These are phyloP conservation scores for Lichenothelia convexa DNA, from an alignment of 495 filamentous ascomycete species.

Conservation along the genomic window DNA sequence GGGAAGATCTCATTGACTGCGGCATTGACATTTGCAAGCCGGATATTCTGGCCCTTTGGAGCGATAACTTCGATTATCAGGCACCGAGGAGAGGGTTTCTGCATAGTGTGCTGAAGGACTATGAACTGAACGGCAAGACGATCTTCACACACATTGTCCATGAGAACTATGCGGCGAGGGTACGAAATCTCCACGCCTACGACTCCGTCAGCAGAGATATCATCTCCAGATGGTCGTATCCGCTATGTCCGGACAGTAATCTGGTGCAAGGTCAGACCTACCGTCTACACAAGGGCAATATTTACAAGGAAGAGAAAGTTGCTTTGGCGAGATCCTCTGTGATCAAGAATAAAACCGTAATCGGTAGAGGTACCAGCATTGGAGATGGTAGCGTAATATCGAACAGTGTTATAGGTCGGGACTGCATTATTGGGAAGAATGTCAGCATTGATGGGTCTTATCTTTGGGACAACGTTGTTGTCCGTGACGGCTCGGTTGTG, in stretches of 20 bases:
- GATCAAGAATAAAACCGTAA: slow-evolving; percentile 43
- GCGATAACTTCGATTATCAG: slow-evolving; percentile 94
- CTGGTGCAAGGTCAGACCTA: slow-evolving; percentile 59
- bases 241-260: slow-evolving; percentile 83
- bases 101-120: slow-evolving; percentile 84
- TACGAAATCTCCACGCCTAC: slow-evolving; percentile 71
- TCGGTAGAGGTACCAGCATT: slow-evolving; percentile 61
- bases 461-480: slow-evolving; percentile 70
- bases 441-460: slow-evolving; percentile 65
- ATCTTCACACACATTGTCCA: slow-evolving; percentile 79
- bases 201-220: slow-evolving; percentile 81
- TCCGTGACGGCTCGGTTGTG: slow-evolving; percentile 56
- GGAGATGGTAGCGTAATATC: slow-evolving; percentile 49
- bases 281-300: slow-evolving; percentile 39
- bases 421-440: slow-evolving; percentile 70
- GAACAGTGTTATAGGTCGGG: slow-evolving; percentile 61
- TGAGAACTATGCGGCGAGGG: slow-evolving; percentile 61
- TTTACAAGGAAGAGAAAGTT: slow-evolving; percentile 56
- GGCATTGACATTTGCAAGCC: slow-evolving; percentile 96
- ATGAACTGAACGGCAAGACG: slow-evolving; percentile 88
- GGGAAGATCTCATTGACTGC: slow-evolving; percentile 81
- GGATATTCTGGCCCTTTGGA: slow-evolving; percentile 85
- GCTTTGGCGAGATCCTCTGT: slow-evolving; percentile 53
- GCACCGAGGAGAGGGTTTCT: slow-evolving; percentile 74
- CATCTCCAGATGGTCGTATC: slow-evolving; percentile 77